These are phyloP conservation scores for Syzygium malaccense DNA, from an alignment of 441 rosid species.

Conservation along the genomic window DNA sequence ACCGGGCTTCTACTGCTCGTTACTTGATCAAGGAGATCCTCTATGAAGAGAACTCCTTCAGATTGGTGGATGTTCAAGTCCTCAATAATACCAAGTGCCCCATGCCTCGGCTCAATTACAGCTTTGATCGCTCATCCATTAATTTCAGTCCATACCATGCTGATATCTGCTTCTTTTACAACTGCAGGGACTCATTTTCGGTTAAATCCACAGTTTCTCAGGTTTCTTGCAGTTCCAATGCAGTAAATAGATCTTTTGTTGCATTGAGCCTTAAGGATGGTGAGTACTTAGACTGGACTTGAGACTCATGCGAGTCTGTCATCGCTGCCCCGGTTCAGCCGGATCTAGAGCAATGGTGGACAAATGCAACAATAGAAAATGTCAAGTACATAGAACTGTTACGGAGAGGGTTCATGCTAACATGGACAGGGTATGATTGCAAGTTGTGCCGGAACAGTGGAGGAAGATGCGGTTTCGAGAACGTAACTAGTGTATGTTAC, in stretches of 20 bases:
- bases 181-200: slow-evolving; percentile 21
- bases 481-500: neutral
- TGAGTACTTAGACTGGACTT: slow-evolving; percentile 1
- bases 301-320: slow-evolving; percentile 14
- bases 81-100: slow-evolving; percentile 20
- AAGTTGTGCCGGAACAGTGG: neutral
- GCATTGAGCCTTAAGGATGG: slow-evolving; percentile 1
- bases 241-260: slow-evolving; percentile 25
- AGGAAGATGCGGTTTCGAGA: neutral
- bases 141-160: slow-evolving; percentile 5
- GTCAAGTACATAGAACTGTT: neutral
- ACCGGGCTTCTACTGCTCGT: slow-evolving; percentile 16
- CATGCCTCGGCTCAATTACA: slow-evolving; percentile 28
- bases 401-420: neutral
- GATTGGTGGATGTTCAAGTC: slow-evolving; percentile 25
- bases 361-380: neutral
- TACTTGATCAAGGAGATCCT: slow-evolving; percentile 27
- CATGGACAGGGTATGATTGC: neutral
- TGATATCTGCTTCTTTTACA: slow-evolving; percentile 32
- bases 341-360: neutral
- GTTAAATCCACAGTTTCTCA: neutral
- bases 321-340: slow-evolving; percentile 27
- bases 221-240: slow-evolving; percentile 23
- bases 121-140: slow-evolving; percentile 34
- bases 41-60: slow-evolving; percentile 21